Evolutionary conservation across 164 flowering plant species (phyloP), one percentile per base, ranked within the genome.

Genomic region (Aristolochia fimbriata): DNA sequence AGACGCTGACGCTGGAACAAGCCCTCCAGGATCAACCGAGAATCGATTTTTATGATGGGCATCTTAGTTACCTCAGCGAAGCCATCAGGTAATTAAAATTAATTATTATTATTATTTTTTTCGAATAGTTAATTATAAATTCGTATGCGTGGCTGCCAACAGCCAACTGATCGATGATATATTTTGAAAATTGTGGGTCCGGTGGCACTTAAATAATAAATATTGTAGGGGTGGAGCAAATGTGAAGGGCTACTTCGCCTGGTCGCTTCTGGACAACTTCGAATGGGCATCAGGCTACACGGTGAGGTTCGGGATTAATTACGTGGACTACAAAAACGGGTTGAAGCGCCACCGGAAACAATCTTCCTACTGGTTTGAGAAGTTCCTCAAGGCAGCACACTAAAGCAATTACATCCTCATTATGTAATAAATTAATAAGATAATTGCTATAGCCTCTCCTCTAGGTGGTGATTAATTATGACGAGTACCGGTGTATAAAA

Each of bases 261-360:
- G 79, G 83, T 71, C 81, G 14, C 57, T 80, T 19, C 25, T 75
- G 60, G 81, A 77, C 54, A 68, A 74, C 65, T 77, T 77, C 17
- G 79, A 75, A 66, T 80, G 83, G 83, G 27, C 20, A 47, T 59
- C 59, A 12, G 81, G 79, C 12, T 77, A 67, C 57, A 68, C 65
- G 0, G 55, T 63, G 23, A 43, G 81, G 16, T 77, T 68, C 57
- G 81, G 81, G 7, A 23, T 77, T 13, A 48, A 21, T 57, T 72
- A 53, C 24, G 75, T 77, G 0, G 78, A 77, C 15, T 70, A 60
- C 63, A 68, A 67, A 31, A 41, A 73, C 60, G 68, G 72, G 0
- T 23, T 77, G 45, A 70, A 62, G 60, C 53, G 81, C 68, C 70
- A 70, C 64, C 81, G 70, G 0, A 75, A 77, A 47, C 58, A 48